Evolutionary conservation across 768 basidiomycete species (phyloP), one percentile per base, ranked within the genome.

Genomic region (Pulveroboletus sp.): DNA sequence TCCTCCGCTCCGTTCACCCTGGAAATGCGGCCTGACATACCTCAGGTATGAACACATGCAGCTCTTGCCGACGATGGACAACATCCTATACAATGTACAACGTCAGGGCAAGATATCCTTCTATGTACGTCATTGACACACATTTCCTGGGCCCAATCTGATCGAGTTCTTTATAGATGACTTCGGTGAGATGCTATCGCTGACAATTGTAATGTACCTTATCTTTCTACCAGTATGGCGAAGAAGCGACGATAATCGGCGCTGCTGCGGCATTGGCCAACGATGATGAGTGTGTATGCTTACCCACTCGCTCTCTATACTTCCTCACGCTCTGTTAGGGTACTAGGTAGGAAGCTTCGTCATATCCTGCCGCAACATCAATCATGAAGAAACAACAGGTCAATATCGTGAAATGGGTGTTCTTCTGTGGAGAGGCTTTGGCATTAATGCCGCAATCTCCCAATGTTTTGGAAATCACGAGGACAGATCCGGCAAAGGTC

Each of bases 361-460:
- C 4, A 6, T 20, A 9, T 41, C 27, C 9, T 41, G 12, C 2
- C 35, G 19, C 17, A 16, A 27, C 49, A 39, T 36, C 30, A 34
- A 24, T 16, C 20, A 27, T 24, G 23, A 37, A 30, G 19, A 56
- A 53, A 51, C 35, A 14, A 13, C 56, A 89, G 87, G 85, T 41
- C 93, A 97, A 75, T 97, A 97, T 61, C 86, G 90, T 47, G 92
- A 91, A 74, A 83, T 91, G 74, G 93, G 91, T 36, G 93, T 93
- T 6, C 76, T 96, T 8, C 72, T 95, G 1, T 94, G 90, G 85
- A 80, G 94, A 34, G 89, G 85, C 19, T 95, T 89, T 63, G 73
- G 79, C 16, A 65, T 93, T 17, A 81, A 92, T 58, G 71, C 77
- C n/a, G 72, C 88, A 50, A 94, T 97, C 90, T 83, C 83, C 0